Evolutionary conservation across 108 stramenopile species (phyloP), one percentile per base, ranked within the genome.

Genomic region (Pseudonitzschia multistriata): DNA sequence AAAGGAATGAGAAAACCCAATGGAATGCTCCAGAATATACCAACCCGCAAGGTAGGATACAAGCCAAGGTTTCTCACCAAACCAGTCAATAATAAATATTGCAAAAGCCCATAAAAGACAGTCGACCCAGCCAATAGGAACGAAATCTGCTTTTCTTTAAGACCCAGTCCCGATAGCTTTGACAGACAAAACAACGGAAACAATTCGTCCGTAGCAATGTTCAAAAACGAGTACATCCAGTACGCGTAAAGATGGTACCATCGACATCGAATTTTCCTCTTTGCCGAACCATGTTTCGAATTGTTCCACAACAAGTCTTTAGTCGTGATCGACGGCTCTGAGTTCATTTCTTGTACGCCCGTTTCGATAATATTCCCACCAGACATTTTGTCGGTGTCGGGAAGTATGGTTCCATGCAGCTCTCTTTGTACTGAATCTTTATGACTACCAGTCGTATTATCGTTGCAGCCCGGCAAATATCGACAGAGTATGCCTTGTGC

Each of bases 161-260:
- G 45, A 17, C 74, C 83, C 56, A 86, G 52, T 17, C 88, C 88
- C 57, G 72, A 76, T 10, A 63, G 48, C 48, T 74, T 60, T 36
- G 86, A 83, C 31, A 90, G 83, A 55, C 83, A 84, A 67, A 81
- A 90, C 11, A 90, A 70, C 3, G 89, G 89, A 69, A 90, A 87
- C 24, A 70, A 65, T 71, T 90, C 89, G 63, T 82, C 86, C 0
- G 83, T 52, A 28, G 61, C 47, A 37, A 84, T 71, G n/a, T 64
- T 55, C 24, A 77, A 63, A 63, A 90, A 85, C 0, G 89, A 79
- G 47, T 72, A 82, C 19, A 76, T 42, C 86, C 89, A 87, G 49
- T 90, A 85, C 1, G 63, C 77, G 10, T 83, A 65, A 21, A 84
- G 42, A 66, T 77, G 83, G 0, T 22, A 17, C 45, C 84, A 52